A percentile compares a stretch with the other conserved stretches of the same genome.
These are phyloP conservation scores for Angophora floribunda DNA, from an alignment of 345 rosid species.

Conservation along the genomic window DNA sequence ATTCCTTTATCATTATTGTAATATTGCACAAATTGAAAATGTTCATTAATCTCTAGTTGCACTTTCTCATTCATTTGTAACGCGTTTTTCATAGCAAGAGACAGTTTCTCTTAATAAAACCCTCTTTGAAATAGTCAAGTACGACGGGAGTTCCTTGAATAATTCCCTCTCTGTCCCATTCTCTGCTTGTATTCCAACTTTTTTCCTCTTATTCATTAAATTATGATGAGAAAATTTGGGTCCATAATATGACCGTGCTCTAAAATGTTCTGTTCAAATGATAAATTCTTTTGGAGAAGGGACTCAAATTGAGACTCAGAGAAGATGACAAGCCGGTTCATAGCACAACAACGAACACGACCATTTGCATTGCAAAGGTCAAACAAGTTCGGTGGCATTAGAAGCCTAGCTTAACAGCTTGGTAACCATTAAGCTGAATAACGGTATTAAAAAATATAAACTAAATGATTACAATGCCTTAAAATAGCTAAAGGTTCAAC, in stretches of 20 bases:
- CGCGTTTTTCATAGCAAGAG: background rate
- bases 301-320: background rate
- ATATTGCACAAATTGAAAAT: background rate
- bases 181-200: background rate
- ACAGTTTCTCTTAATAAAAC: background rate
- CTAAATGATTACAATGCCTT: background rate
- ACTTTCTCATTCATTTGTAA: background rate
- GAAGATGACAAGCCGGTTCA: background rate
- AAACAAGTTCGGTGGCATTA: background rate
- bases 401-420: background rate
- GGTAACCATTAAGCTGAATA: background rate
- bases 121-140: background rate
- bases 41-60: background rate
- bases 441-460: background rate
- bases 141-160: background rate
- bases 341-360: background rate
- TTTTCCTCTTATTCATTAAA: background rate
- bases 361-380: background rate
- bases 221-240: background rate
- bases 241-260: background rate
- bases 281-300: background rate
- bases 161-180: background rate
- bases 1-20: slow-evolving; percentile 8
- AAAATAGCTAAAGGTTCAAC: background rate
- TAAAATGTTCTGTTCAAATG: background rate